Base-by-base conservation (phyloP, 2,329 filamentous ascomycete species). In the Ceratocystis variospora region DNA sequence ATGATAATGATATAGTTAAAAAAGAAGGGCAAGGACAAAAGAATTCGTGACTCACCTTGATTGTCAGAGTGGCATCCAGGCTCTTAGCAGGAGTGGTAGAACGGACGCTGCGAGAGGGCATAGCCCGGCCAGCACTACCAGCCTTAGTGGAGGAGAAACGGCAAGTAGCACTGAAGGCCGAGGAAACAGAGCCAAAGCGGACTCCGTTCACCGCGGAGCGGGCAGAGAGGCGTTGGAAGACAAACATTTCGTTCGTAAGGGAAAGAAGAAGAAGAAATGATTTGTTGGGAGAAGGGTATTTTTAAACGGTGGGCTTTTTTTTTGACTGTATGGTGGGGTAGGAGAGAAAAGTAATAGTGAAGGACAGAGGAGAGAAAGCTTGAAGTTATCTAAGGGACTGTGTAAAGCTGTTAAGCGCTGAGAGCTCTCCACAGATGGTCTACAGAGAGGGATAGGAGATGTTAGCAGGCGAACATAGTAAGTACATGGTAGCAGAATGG, bases 51-150 rank as follows among this genome's bases (percentile, higher is more conserved):
- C 45, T 67, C 80, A 90, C 88, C 78, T 89, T 88, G 76, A 99
- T 96, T 70, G 93, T 97, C 74, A 99, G 89, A 68, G 94, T 97
- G 70, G 94, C 94, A 72, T 89, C 83, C 72, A 91, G 87, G 73
- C 83, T 83, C 59, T 62, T 66, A 46, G 65, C 66, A 17, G 55
- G 64, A 62, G 45, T 64, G 41, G 65, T 68, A 6, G 67, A 62
- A 12, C 67, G 67, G 31, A 61, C 19, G 62, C 63, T 53, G 53
- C 65, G 68, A 31, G 64, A 31, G 15, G 69, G 68, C 79, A 88
- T 86, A 71, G 83, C 80, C 72, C 89, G 84, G 73, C 86, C 84
- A 73, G 83, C 85, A 77, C 85, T 90, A 71, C 83, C 84, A 71
- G 85, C 81, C 72, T 73, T 74, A 70, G 72, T 76, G 73, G 74